Conservation (phyloP, 495 filamentous ascomycete genomes). For the Aspergillus heteromorphus region DNA sequence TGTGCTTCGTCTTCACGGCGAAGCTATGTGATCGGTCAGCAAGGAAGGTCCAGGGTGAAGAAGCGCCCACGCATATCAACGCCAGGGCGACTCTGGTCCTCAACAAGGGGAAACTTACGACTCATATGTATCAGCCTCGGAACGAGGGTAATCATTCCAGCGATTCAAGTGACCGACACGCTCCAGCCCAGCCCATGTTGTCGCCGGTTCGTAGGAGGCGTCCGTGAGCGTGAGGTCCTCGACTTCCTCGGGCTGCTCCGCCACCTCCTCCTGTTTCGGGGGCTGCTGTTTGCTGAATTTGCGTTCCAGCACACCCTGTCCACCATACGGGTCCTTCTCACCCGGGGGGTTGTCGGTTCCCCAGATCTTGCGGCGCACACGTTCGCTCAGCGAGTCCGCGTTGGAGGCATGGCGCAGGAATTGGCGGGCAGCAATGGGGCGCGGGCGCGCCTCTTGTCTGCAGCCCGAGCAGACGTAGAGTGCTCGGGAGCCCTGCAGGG, state of each 20-base stretch:
- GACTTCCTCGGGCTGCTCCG: background rate
- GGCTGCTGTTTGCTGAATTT: conserved; percentile 20
- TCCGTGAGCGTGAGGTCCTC: conserved; percentile 12
- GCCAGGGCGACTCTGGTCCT: background rate
- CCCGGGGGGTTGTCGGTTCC: conserved; percentile 52
- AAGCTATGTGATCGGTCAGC: conserved; percentile 8
- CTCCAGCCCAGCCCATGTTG: conserved; percentile 51
- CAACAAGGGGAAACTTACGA: conserved; percentile 20
- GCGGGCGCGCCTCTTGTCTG: conserved; percentile 35
- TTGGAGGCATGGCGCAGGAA: conserved; percentile 39
- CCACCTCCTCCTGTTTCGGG: conserved; percentile 11
- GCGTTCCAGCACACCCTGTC: conserved; percentile 29
- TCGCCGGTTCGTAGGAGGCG: conserved; percentile 51
- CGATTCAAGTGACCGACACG: conserved; percentile 47
- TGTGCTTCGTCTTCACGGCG: conserved; percentile 17
- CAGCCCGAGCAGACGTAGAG: conserved; percentile 42
- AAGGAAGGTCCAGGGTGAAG: background rate
- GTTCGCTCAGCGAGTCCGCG: conserved; percentile 40
- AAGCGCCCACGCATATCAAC: background rate
- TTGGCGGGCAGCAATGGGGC: conserved; percentile 37
- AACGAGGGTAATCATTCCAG: conserved; percentile 37
- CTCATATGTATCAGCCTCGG: conserved; percentile 18
- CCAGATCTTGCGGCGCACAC: conserved; percentile 50
- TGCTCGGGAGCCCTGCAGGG: conserved; percentile 17
- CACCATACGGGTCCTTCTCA: conserved; percentile 47